phyloP scores from a whole-genome alignment of 257 asterid species.

The Jaltomata sinuosa region DNA sequence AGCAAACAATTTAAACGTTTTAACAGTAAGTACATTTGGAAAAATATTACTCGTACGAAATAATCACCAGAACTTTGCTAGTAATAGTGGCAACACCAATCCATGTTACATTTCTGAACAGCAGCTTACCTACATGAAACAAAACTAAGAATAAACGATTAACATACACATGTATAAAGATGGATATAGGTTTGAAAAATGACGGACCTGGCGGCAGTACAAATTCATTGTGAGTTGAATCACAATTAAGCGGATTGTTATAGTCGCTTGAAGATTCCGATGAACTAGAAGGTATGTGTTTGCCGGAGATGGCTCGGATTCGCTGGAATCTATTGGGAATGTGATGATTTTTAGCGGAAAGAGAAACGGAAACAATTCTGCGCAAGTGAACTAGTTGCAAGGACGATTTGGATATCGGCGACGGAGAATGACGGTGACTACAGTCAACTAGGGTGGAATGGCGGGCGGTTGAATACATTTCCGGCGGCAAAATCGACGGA shows the following conservation, averaged over 20 bases:
- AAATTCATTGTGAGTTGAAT: not conserved
- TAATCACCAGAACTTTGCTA: conserved; percentile 34
- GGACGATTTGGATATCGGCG: not conserved
- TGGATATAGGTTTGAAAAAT: not conserved
- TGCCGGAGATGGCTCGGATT: not conserved
- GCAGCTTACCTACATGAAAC: conserved; percentile 7
- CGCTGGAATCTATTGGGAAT: not conserved
- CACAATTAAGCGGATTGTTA: not conserved
- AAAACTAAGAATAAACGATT: not conserved
- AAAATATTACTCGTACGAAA: not conserved
- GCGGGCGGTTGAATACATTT: not conserved
- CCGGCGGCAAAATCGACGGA: not conserved
- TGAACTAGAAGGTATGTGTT: not conserved
- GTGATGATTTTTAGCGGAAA: not conserved
- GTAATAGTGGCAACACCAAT: conserved; percentile 31
- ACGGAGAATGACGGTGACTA: not conserved
- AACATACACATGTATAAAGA: not conserved
- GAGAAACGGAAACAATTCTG: not conserved
- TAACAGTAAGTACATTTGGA: not conserved
- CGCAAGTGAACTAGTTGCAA: not conserved
- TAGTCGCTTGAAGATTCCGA: not conserved
- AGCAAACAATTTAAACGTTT: not conserved
- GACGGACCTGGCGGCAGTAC: not conserved
- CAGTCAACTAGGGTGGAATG: not conserved
- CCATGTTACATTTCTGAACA: conserved; percentile 18